Base-by-base conservation (phyloP, 2,329 filamentous ascomycete genomes). In the Trichoderma koningiopsis region DNA sequence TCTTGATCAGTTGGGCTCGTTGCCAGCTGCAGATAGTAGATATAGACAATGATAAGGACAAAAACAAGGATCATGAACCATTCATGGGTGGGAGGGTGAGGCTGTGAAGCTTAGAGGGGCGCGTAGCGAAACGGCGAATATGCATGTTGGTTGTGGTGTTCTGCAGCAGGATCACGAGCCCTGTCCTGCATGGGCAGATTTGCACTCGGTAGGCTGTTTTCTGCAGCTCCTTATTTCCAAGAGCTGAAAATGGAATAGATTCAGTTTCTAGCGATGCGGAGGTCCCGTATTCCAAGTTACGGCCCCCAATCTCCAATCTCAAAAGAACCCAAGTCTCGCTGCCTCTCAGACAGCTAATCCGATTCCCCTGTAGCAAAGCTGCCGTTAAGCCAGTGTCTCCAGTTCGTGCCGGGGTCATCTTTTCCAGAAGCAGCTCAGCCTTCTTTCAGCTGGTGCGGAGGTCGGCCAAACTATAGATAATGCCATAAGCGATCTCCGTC, bases 81-180 rank as follows among this genome's bases (percentile, higher is more conserved):
- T 57, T 14, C 33, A 5, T 31, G 19, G 22, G 35, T 33, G 27
- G 22, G 35, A 43, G 52, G 11, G 49, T 65, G 62, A 65, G 62
- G 62, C 62, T 65, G 62, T 65, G 62, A 65, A 33, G 35, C 5
- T 11, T 11, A n/a, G 22, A 29, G 37, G 27, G 52, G 62, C 62
- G 62, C 49, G 43, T 65, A 16, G n/a, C 62, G 62, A 65, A 65
- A 65, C 62, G 10, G 6, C 31, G 4, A 10, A 19, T 65, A 65
- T 65, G 62, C 62, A 65, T 65, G 62, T 65, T 65, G 62, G 62
- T 33, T 43, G 33, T 56, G 19, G 14, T n/a, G 10, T 64, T 55
- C 62, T 56, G 24, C 52, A 24, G 4, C 6, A 14, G 27, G 43
- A 64, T 57, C 35, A 47, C 35, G 62, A 43, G 49, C 33, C 62